phyloP scores from a whole-genome alignment of 129 eudicot species.

The Apium graveolens region DNA sequence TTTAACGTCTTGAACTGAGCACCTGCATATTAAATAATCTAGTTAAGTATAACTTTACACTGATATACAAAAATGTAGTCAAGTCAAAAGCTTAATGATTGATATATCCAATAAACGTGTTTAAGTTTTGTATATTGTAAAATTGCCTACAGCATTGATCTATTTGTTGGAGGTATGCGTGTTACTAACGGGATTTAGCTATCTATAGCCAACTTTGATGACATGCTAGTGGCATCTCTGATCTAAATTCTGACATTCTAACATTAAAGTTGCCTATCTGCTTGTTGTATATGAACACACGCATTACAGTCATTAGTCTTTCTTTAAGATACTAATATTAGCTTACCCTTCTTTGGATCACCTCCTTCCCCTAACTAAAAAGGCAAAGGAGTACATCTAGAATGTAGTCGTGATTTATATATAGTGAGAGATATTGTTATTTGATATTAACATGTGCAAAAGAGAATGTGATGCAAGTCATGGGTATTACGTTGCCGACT shows the following conservation, averaged over 20 bases:
- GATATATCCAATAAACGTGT: background rate
- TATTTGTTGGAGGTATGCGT: background rate
- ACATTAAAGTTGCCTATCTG: background rate
- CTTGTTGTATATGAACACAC: constrained; percentile 1
- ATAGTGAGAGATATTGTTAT: no score
- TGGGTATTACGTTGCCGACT: background rate
- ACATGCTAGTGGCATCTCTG: background rate
- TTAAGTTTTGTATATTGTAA: background rate
- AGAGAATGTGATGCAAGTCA: background rate
- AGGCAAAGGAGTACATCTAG: background rate
- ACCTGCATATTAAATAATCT: background rate
- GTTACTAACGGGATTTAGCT: background rate
- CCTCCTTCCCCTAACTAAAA: background rate
- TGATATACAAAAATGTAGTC: background rate
- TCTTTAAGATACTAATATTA: background rate
- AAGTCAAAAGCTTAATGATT: background rate
- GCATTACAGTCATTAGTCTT: background rate
- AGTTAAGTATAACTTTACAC: background rate
- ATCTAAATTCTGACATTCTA: no score
- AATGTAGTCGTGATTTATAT: background rate
- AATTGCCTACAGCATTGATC: background rate
- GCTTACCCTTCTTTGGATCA: background rate
- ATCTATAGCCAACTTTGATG: background rate
- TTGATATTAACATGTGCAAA: constrained; percentile 2
- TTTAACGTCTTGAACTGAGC: background rate